Base-by-base conservation (phyloP, 140 eudicot species). In the Flaveria floridana region DNA sequence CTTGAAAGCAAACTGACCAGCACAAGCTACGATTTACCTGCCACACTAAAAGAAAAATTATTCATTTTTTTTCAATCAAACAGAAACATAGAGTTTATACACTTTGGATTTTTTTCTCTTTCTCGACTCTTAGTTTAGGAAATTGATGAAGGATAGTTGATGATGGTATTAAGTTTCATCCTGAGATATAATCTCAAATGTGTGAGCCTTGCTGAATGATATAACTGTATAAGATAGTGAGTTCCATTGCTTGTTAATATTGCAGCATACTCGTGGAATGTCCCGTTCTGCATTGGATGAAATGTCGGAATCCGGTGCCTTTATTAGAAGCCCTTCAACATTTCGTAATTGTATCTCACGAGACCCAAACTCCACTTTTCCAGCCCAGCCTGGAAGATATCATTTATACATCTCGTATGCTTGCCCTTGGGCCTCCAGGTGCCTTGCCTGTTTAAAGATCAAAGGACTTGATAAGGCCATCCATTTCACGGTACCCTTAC, bases 401-500 rank as follows among this genome's bases (percentile, higher is more conserved):
- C 97, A 92, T 70, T 78, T 92, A 16, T 92, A 92, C 70, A 71
- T 92, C 48, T 92, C 97, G 9, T 92, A 92, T 78, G 97, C 96
- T 51, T 92, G 97, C 61, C 97, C 97, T 6, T 92, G 96, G 96
- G 97, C 97, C 48, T 84, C 92, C 18, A 79, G 97, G 71, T 92
- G 97, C 77, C 88, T 89, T 76, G 85, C 92, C n/a, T 21, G 23
- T 21, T 78, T 92, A 66, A 81, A 89, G 79, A 85, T 89, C 64
- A 92, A 92, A 87, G 96, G 97, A 41, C 96, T 92, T 50, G 92
- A 89, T 67, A 87, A 84, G 50, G 92, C 85, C 82, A 87, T 92
- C 81, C 76, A 87, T 81, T 89, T 82, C 80, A 80, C 90, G 70
- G 97, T 92, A 84, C 70, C 62, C 47, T 23, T n/a, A 42, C 39